phyloP scores from a whole-genome alignment of 164 flowering plant species.

The Brasenia schreberi region DNA sequence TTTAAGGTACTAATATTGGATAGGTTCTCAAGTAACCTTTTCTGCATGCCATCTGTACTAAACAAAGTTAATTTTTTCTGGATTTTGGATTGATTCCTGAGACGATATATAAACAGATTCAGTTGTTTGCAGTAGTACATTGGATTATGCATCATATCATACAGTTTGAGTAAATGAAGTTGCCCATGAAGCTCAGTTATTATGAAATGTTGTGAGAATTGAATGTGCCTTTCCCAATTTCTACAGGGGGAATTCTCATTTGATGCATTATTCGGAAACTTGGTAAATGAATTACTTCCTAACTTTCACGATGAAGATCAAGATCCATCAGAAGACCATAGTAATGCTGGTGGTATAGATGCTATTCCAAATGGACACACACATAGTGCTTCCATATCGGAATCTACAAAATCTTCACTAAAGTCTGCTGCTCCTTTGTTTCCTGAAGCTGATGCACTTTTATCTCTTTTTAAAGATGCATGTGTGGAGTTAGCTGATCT shows the following conservation, averaged over 20 bases:
- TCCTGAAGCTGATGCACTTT: constrained; percentile 85
- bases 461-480: constrained; percentile 75
- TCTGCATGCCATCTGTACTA: neutral
- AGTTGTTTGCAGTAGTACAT: neutral
- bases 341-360: constrained; percentile 30
- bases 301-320: constrained; percentile 67
- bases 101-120: too few species aligned
- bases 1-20: constrained; percentile 50
- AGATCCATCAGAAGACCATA: constrained; percentile 59
- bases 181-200: neutral
- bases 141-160: neutral
- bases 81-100: neutral
- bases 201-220: neutral
- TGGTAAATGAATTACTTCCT: constrained; percentile 81
- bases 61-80: neutral
- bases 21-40: neutral
- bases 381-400: constrained; percentile 26
- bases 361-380: constrained; percentile 48
- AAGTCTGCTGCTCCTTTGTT: constrained; percentile 50
- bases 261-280: constrained; percentile 89
- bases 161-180: neutral
- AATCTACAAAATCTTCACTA: constrained; percentile 36
- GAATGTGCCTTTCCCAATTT: neutral
- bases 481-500: constrained; percentile 79
- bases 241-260: constrained; percentile 91